A percentile compares a stretch with the other conserved stretches of the same genome.
phyloP scores from a whole-genome alignment of 2,329 filamentous ascomycete species.

The Dactylellina haptotyla region DNA sequence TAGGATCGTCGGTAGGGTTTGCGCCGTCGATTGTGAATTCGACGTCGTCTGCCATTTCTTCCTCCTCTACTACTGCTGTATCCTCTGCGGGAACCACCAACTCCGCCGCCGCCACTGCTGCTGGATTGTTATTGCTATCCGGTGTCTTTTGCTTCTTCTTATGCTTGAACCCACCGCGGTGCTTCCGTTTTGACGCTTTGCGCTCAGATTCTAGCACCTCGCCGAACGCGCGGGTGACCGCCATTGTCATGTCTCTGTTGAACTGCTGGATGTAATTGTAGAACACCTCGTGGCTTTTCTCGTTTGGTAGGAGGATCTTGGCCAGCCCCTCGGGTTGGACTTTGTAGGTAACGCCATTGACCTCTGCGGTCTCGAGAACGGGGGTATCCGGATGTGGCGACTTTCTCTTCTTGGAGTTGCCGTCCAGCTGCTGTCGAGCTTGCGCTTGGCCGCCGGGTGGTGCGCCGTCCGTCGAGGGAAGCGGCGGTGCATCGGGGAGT shows the following conservation, averaged over 20 bases:
- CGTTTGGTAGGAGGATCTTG: conserved; percentile 19
- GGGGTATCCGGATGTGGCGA: background rate
- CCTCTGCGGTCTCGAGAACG: conserved; percentile 17
- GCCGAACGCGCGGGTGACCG: conserved; percentile 89
- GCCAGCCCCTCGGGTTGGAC: conserved; percentile 48
- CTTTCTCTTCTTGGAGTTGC: conserved; percentile 17
- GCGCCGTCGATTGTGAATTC: conserved; percentile 45
- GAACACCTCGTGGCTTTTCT: conserved; percentile 74
- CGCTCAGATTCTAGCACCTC: conserved; percentile 71
- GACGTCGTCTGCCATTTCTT: conserved; percentile 51
- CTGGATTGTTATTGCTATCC: conserved; percentile 63
- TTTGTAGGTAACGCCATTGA: conserved; percentile 33
- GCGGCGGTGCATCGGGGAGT: background rate
- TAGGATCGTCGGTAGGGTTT: conserved; percentile 2
- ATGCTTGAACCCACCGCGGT: conserved; percentile 59
- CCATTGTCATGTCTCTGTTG: conserved; percentile 92
- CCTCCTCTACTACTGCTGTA: conserved; percentile 60
- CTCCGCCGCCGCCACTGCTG: no score
- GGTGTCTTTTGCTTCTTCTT: conserved; percentile 66
- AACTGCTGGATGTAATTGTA: conserved; percentile 99
- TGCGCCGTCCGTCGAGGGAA: conserved; percentile 1
- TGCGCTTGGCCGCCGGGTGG: conserved; percentile 37
- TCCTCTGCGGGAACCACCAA: conserved; percentile 57
- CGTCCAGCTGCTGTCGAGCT: background rate
- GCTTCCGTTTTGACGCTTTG: conserved; percentile 63